These are phyloP conservation scores for Salix arbutifolia DNA, from an alignment of 345 rosid genomes.

Conservation along the genomic window DNA sequence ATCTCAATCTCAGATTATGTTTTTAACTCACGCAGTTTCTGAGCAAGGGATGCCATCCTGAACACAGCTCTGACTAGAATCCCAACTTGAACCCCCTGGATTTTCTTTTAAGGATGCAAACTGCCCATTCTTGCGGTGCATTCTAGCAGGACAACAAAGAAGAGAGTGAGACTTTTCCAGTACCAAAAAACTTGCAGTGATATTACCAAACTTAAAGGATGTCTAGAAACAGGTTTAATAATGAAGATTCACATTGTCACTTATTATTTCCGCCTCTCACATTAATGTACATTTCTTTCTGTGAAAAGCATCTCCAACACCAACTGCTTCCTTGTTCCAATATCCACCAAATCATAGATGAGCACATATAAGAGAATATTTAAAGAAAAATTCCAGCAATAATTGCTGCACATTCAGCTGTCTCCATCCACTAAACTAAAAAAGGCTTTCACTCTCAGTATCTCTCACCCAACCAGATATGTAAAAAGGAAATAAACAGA, in stretches of 20 bases:
- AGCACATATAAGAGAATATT: background rate
- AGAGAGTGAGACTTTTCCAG: background rate
- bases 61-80: slow-evolving; percentile 41
- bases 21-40: slow-evolving; percentile 61
- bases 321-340: background rate
- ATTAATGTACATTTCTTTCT: background rate
- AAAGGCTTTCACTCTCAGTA: background rate
- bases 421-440: background rate
- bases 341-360: background rate
- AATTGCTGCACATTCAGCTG: background rate
- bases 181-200: background rate
- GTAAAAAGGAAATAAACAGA: background rate
- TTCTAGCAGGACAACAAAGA: slow-evolving; percentile 37
- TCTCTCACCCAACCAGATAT: background rate
- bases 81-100: slow-evolving; percentile 49
- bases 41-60: slow-evolving; percentile 42
- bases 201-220: background rate
- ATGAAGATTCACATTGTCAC: background rate
- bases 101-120: slow-evolving; percentile 59
- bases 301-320: background rate
- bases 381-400: background rate
- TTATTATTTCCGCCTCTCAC: background rate
- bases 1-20: slow-evolving; percentile 6
- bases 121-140: slow-evolving; percentile 77
- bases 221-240: background rate